phyloP scores from a whole-genome alignment of 2,329 filamentous ascomycete genomes.

The Trichophyton mentagrophytes region DNA sequence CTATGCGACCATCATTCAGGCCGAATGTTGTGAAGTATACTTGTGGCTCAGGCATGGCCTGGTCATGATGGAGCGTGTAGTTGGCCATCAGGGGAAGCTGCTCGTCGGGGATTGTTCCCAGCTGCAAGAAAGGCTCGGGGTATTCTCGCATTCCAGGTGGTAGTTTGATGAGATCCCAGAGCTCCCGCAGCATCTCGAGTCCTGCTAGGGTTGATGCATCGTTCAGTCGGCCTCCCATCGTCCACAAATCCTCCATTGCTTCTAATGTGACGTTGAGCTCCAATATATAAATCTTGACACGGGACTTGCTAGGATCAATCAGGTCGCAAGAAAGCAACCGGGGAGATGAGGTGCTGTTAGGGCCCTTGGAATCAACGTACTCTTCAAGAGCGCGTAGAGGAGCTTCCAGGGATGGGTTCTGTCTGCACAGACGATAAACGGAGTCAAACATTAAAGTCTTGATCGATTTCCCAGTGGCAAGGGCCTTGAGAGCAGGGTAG shows the following conservation, averaged over 20 bases:
- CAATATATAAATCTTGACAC: conserved; percentile 15
- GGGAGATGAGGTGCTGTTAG: background rate
- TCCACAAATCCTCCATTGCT: conserved; percentile 13
- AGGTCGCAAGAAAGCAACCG: conserved; percentile 14
- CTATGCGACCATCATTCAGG: background rate
- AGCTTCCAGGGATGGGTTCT: conserved; percentile 2
- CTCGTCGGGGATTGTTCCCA: conserved; percentile 1
- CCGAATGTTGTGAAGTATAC: background rate
- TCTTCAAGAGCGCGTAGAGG: background rate
- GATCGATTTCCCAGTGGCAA: conserved; percentile 7
- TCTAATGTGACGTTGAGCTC: conserved; percentile 11
- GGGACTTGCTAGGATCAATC: conserved; percentile 9
- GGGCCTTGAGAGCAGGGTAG: conserved; percentile 13
- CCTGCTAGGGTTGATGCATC: conserved; percentile 9
- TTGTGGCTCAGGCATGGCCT: conserved; percentile 1
- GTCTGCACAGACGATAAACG: conserved; percentile 1
- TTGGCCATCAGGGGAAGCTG: conserved; percentile 5
- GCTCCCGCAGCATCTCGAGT: conserved; percentile 11
- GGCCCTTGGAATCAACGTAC: conserved; percentile 1
- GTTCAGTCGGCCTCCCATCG: conserved; percentile 12
- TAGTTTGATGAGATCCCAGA: conserved; percentile 8
- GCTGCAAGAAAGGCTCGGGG: background rate
- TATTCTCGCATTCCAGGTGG: background rate
- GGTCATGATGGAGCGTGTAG: background rate
- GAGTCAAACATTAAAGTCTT: conserved; percentile 5